Evolutionary conservation across 1,284 basidiomycete genomes (phyloP), one percentile per base, ranked within the genome.

Genomic region (Pseudozyma tsukubaensis): DNA sequence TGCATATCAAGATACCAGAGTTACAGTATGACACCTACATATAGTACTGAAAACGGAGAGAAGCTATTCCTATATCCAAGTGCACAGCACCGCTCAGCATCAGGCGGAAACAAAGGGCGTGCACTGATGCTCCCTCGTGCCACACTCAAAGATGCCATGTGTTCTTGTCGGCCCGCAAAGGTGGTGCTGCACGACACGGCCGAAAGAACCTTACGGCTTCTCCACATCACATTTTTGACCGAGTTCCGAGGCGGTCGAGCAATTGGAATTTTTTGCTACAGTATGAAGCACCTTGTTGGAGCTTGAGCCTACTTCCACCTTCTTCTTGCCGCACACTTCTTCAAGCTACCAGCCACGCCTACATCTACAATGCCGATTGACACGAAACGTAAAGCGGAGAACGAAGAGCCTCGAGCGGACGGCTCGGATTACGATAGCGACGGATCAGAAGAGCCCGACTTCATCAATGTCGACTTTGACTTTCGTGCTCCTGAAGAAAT

Each of bases 381-480:
- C 51, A 62, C 69, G 4, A 76, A 76, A 48, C 60, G 73, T 37
- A 76, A 76, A 51, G 73, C 73, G 12, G 55, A 72, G 39, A 45
- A 65, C 53, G 61, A 71, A 2, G 68, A 75, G 50, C 73, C 73
- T 19, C 54, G 58, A 42, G 21, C 67, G 10, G 67, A 67, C 16
- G 67, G 60, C 34, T 75, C 72, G 5, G 73, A 76, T 47, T 65
- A 76, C 65, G 69, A 76, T 52, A 61, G 57, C 44, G 73, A 76
- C 19, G 61, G 54, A 13, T 73, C 71, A 0, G 65, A 69, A 51
- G 69, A 72, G 14, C 73, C 73, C 44, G 73, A 80, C 51, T 78
- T 81, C 35, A 81, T 83, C 77, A 82, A 83, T 61, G 82, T 83
- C 60, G 77, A 80, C 52, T 83, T 83, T 50, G 79, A 82, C 67